Evolutionary conservation across 208 protist genomes (phyloP).

Genomic region (Trichomonas tenax): DNA sequence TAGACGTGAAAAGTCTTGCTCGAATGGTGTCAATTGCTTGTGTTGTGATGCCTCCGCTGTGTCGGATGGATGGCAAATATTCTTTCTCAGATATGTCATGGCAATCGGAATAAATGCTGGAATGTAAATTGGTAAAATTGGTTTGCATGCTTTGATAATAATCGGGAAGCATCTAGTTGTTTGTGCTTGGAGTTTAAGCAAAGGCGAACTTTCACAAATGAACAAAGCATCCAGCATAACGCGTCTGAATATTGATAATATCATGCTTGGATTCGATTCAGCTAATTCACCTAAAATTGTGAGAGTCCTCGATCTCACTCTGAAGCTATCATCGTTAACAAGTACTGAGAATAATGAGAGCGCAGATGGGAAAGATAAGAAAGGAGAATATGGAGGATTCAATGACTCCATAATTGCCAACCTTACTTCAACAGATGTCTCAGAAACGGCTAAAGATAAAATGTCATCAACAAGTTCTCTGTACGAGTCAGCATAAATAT

Average conservation of each 20-base stretch:
- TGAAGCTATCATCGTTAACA: background rate
- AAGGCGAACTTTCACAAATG: background rate
- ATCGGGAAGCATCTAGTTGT: background rate
- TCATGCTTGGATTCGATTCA: background rate
- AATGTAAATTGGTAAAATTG: background rate
- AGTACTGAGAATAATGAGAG: background rate
- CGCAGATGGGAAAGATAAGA: background rate
- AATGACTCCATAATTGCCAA: background rate
- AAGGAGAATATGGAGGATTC: background rate
- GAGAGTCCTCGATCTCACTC: background rate
- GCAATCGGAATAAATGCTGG: background rate
- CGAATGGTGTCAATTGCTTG: background rate
- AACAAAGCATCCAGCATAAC: background rate
- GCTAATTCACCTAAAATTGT: background rate
- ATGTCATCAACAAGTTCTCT: background rate
- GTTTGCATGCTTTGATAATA: background rate
- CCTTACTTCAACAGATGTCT: background rate
- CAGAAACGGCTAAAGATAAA: background rate
- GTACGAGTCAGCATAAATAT: background rate
- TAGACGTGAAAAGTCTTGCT: background rate
- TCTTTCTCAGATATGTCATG: background rate
- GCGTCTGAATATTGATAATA: background rate
- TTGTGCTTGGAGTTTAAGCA: background rate
- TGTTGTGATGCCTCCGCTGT: background rate
- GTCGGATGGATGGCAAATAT: background rate